These are phyloP conservation scores for Macrocybe gigantea DNA, from an alignment of 768 basidiomycete genomes.

Conservation along the genomic window DNA sequence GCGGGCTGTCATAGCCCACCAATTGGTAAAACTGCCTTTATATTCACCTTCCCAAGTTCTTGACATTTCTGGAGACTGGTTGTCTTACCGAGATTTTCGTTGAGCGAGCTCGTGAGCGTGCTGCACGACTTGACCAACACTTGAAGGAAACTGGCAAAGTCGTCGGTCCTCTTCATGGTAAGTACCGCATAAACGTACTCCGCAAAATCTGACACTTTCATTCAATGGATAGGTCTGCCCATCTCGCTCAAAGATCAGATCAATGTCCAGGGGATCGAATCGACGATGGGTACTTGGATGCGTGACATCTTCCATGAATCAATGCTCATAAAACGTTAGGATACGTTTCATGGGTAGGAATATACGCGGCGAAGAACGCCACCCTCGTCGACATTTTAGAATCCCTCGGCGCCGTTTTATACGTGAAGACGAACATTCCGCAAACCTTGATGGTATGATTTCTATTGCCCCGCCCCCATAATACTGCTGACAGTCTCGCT, in stretches of 20 bases:
- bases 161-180: constrained; percentile 69
- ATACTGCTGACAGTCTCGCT: neutral
- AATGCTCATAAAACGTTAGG: constrained; percentile 28
- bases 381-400: constrained; percentile 64
- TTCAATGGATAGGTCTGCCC: neutral
- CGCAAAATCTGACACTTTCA: neutral
- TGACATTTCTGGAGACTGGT: constrained; percentile 47
- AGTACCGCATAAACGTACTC: neutral
- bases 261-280: neutral
- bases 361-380: constrained; percentile 50
- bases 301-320: neutral
- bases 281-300: constrained; percentile 9
- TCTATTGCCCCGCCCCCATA: neutral
- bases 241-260: constrained; percentile 1
- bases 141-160: constrained; percentile 55
- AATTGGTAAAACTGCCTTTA: constrained; percentile 40
- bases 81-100: constrained; percentile 82
- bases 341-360: constrained; percentile 69
- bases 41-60: neutral
- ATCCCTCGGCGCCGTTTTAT: constrained; percentile 63
- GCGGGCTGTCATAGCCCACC: constrained; percentile 75
- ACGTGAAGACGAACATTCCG: constrained; percentile 71
- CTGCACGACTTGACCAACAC: constrained; percentile 59
- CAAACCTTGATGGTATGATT: constrained; percentile 64
- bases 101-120: constrained; percentile 59